A percentile compares a stretch with the other conserved stretches of the same genome.
Evolutionary conservation across 805 yeast species (phyloP).

Genomic region (Kazachstania viticola): DNA sequence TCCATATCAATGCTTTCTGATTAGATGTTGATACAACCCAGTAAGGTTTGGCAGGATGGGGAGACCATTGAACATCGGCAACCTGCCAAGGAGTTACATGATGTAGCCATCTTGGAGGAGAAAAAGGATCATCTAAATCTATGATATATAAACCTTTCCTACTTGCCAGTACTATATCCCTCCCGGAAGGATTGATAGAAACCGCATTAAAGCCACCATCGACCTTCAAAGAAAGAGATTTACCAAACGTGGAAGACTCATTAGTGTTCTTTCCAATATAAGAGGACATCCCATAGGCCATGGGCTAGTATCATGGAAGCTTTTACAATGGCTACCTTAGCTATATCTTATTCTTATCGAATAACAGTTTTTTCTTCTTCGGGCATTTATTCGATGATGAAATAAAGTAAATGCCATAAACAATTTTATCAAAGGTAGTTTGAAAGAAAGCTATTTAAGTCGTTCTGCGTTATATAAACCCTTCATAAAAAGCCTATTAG

Average conservation of each 20-base stretch:
- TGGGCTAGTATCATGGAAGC: no score
- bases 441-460: no score
- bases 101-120: slow-evolving; percentile 88
- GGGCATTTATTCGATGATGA: not conserved
- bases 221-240: slow-evolving; percentile 70
- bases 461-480: no score
- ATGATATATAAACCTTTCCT: slow-evolving; percentile 75
- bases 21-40: slow-evolving; percentile 93
- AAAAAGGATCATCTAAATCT: slow-evolving; percentile 92
- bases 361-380: not conserved
- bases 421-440: no score
- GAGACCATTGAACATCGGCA: slow-evolving; percentile 98
- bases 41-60: slow-evolving; percentile 70
- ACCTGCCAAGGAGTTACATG: slow-evolving; percentile 96
- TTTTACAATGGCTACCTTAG: no score
- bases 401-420: no score
- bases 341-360: no score
- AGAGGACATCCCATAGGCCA: not conserved
- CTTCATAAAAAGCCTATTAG: no score
- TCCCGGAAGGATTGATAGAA: slow-evolving; percentile 77
- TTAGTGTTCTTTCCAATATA: not conserved
- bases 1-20: slow-evolving; percentile 94
- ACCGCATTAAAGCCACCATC: slow-evolving; percentile 90
- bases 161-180: slow-evolving; percentile 85
- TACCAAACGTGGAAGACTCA: slow-evolving; percentile 57